A percentile compares a stretch with the other conserved stretches of the same genome.
These are phyloP conservation scores for Aspergillus olivimuriae DNA, from an alignment of 495 filamentous ascomycete genomes.

Conservation along the genomic window DNA sequence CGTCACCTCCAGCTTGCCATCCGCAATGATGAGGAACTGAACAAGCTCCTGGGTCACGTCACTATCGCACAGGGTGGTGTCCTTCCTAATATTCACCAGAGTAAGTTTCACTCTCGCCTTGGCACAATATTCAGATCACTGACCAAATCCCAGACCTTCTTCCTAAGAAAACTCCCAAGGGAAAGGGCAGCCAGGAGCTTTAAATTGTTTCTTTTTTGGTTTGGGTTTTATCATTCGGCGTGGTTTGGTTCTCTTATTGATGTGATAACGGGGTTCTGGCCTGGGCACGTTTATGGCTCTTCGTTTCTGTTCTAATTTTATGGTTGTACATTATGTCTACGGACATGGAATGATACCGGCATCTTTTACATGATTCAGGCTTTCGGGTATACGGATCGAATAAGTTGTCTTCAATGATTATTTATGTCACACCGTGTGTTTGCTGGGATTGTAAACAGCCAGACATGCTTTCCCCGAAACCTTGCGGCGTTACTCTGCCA, in stretches of 20 bases:
- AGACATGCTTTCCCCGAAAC: too few relatives aligned
- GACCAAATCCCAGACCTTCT: conserved; percentile 70
- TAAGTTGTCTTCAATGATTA: not conserved
- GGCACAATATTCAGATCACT: conserved; percentile 21
- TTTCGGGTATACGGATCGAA: not conserved
- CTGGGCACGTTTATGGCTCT: conserved; percentile 70
- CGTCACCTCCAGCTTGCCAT: conserved; percentile 99
- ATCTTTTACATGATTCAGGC: conserved; percentile 12
- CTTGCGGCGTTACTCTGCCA: too few relatives aligned
- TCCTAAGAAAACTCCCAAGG: conserved; percentile 95
- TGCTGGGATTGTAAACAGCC: too few relatives aligned
- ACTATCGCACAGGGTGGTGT: conserved; percentile 99
- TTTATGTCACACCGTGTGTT: too few relatives aligned
- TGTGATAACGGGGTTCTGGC: conserved; percentile 89
- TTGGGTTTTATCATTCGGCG: conserved; percentile 54
- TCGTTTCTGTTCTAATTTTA: conserved; percentile 64
- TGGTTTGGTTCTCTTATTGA: conserved; percentile 60
- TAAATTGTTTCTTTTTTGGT: conserved; percentile 49
- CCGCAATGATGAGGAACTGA: conserved; percentile 99
- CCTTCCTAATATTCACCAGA: conserved; percentile 96
- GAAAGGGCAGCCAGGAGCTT: conserved; percentile 90
- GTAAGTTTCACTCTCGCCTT: conserved; percentile 49
- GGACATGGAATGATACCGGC: conserved; percentile 55
- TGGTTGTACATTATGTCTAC: conserved; percentile 92
- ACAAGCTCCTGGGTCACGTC: conserved; percentile 98